These are phyloP conservation scores for Coffea eugenioides DNA, from an alignment of 257 asterid species.

Conservation along the genomic window DNA sequence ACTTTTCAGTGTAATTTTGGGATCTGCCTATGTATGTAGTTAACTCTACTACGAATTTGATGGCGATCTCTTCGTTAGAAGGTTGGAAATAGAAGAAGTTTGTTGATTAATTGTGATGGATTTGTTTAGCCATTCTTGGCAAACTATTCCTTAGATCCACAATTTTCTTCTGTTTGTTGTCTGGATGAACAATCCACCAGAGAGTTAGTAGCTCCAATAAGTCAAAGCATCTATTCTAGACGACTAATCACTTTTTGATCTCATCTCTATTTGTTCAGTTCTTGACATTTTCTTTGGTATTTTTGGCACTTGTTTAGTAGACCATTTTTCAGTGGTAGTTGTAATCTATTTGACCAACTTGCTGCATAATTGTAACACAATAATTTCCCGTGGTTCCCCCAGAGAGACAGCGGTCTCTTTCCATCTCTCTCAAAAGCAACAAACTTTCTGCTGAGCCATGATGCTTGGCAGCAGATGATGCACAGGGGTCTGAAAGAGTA, in stretches of 20 bases:
- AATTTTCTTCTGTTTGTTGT: neutral
- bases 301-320: neutral
- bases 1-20: slow-evolving; percentile 17
- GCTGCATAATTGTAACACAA: neutral
- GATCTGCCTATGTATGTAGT: slow-evolving; percentile 16
- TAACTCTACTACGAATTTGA: neutral
- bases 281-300: neutral
- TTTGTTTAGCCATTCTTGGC: slow-evolving; percentile 27
- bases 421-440: neutral
- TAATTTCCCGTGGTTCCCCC: neutral
- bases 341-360: too few species aligned
- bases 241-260: neutral
- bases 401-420: neutral
- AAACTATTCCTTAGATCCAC: neutral
- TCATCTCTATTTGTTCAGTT: neutral
- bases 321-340: neutral
- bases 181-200: neutral
- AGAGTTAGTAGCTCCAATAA: neutral
- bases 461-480: neutral
- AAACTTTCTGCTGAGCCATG: neutral
- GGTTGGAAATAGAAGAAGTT: slow-evolving; percentile 19
- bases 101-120: neutral
- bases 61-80: slow-evolving; percentile 1
- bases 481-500: neutral
- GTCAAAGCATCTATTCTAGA: too few species aligned